Base-by-base conservation (phyloP, 2,329 filamentous ascomycete genomes). In the Waltergamsia citrina region DNA sequence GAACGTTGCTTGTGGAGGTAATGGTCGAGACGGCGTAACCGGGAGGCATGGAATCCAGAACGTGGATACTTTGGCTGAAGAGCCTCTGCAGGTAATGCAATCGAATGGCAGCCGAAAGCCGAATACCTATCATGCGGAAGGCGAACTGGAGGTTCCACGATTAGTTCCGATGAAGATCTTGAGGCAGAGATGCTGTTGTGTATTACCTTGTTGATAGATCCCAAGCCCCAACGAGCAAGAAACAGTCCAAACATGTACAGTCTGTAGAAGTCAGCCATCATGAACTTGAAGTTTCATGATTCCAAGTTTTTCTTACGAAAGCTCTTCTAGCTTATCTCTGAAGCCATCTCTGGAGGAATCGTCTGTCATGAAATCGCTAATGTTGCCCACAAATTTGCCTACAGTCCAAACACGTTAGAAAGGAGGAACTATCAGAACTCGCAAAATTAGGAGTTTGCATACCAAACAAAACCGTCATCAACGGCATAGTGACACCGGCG, bases 171-270 rank as follows among this genome's bases (percentile, higher is more conserved):
- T n/a, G n/a, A n/a, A n/a, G n/a, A n/a, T n/a, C n/a, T n/a, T n/a
- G n/a, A n/a, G n/a, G n/a, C n/a, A n/a, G 7, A 20, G 9, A 6
- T 24, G 19, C 25, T 21, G 19, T 12, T 21, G 29, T 5, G 6
- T 24, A 24, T 8, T 31, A 65, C 65, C 52, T 72, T 74, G 42
- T 69, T 69, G 38, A 78, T 58, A 41, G 84, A 85, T 39, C 71
- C 73, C 26, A 83, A 57, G 14, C 59, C 48, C 43, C 83, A 78
- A 31, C 79, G 74, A 11, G 61, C 80, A 26, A 86, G 54, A 51
- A 86, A 87, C 6, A 87, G 61, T 36, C 75, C 74, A 35, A 86
- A 70, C 46, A 86, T 76, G 52, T 78, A 84, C 0, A 87, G 57
- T 2, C 71, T 75, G 39, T 18, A 6, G 6, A 15, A 22, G 4